Percentiles rank a stretch among this genome's conserved stretches.
These are phyloP conservation scores for Lachnellula hyalina DNA, from an alignment of 2,329 filamentous ascomycete species.

Conservation along the genomic window DNA sequence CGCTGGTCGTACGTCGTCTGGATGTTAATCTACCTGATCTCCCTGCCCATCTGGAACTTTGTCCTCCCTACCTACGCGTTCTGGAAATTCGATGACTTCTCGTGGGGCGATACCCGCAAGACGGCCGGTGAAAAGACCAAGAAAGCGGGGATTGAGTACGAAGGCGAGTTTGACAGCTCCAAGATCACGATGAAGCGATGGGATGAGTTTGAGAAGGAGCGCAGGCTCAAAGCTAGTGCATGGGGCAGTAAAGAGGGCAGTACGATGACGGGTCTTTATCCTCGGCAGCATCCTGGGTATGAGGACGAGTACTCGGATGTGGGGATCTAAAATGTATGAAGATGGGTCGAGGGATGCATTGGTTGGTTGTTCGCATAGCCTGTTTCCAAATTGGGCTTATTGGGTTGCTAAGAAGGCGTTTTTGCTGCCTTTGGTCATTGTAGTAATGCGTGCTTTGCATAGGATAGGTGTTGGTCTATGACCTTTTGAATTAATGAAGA, in stretches of 20 bases:
- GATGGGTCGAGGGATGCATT: slow-evolving; percentile 2
- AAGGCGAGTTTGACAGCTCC: slow-evolving; percentile 95
- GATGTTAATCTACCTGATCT: slow-evolving; percentile 95
- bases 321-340: slow-evolving; percentile 3
- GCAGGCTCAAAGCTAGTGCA: slow-evolving; percentile 25
- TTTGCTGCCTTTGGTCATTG: background rate
- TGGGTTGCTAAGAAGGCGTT: background rate
- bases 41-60: slow-evolving; percentile 97
- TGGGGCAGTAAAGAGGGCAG: slow-evolving; percentile 19
- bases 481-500: background rate
- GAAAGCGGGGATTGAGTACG: slow-evolving; percentile 78
- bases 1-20: slow-evolving; percentile 86
- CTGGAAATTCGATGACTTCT: slow-evolving; percentile 99
- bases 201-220: slow-evolving; percentile 87
- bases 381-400: background rate
- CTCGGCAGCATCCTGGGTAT: slow-evolving; percentile 11
- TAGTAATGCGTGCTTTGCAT: background rate
- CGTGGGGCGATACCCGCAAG: slow-evolving; percentile 97
- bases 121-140: slow-evolving; percentile 85
- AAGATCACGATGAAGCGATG: slow-evolving; percentile 99
- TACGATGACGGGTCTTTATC: slow-evolving; percentile 8
- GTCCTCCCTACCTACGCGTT: slow-evolving; percentile 89
- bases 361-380: background rate
- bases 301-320: slow-evolving; percentile 26
- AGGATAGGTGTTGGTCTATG: slow-evolving; percentile 1